phyloP scores from a whole-genome alignment of 352 stramenopile genomes.

The Lagenidium sp. region DNA sequence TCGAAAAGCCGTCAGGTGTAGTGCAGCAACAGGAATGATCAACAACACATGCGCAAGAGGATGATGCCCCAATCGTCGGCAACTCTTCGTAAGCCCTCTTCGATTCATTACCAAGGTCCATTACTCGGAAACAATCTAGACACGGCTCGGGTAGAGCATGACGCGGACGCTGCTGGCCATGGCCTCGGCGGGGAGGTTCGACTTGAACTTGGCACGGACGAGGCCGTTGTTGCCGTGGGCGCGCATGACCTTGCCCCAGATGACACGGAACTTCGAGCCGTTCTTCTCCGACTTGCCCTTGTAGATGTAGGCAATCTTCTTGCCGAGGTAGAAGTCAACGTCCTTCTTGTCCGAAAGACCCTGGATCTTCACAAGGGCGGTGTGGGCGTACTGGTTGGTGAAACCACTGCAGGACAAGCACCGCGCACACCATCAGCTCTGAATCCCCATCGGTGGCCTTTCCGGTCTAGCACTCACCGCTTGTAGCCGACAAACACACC shows the following conservation, averaged over 20 bases:
- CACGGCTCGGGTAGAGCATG: constrained; percentile 99
- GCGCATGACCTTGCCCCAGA: constrained; percentile 98
- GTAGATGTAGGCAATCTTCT: constrained; percentile 99
- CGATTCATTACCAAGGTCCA: constrained; percentile 27
- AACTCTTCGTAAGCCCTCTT: constrained; percentile 29
- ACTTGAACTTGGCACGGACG: constrained; percentile 98
- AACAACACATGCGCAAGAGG: too few relatives aligned
- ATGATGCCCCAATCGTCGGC: too few relatives aligned
- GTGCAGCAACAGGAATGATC: too few relatives aligned
- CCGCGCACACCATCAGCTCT: too few relatives aligned
- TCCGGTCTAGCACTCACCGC: constrained; percentile 58
- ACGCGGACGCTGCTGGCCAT: constrained; percentile 97
- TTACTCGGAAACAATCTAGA: constrained; percentile 80
- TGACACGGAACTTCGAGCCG: constrained; percentile 97
- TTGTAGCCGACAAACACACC: constrained; percentile 99
- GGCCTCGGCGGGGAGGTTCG: constrained; percentile 94
- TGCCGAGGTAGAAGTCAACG: constrained; percentile 99
- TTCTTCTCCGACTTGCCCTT: constrained; percentile 95
- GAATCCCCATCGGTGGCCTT: too few relatives aligned
- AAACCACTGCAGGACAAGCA: constrained; percentile 86
- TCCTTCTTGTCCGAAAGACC: constrained; percentile 97
- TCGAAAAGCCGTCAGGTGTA: too few relatives aligned
- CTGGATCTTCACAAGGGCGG: constrained; percentile 99
- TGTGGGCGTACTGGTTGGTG: constrained; percentile 97
- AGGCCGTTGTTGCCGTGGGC: constrained; percentile 98